These are phyloP conservation scores for Poterioochromonas sp. DNA, from an alignment of 352 stramenopile species.

Conservation along the genomic window DNA sequence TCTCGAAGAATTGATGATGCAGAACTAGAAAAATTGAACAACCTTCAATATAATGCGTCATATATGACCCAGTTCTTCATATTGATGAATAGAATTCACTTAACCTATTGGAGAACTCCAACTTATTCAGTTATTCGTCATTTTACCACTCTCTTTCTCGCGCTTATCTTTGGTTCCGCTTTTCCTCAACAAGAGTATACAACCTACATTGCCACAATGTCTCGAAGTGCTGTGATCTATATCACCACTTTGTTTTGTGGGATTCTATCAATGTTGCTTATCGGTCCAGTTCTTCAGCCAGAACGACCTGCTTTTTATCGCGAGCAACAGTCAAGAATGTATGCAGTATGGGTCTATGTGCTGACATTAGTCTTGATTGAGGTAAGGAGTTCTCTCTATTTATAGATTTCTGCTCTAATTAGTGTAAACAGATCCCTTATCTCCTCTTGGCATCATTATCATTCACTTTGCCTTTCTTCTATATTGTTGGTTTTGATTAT, in stretches of 20 bases:
- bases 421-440: conserved; percentile 45
- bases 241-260: conserved; percentile 65
- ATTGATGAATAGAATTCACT: conserved; percentile 40
- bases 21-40: background rate
- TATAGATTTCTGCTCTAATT: conserved; percentile 57
- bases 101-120: conserved; percentile 69
- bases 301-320: conserved; percentile 79
- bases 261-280: conserved; percentile 59
- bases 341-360: conserved; percentile 61
- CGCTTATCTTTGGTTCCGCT: conserved; percentile 62
- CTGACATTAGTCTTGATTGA: conserved; percentile 65
- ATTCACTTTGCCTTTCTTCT: conserved; percentile 28
- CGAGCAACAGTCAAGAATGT: conserved; percentile 76
- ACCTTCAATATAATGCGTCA: conserved; percentile 18
- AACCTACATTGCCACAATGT: conserved; percentile 19
- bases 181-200: conserved; percentile 47
- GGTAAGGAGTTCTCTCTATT: conserved; percentile 65
- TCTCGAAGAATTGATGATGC: background rate
- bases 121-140: conserved; percentile 71
- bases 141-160: conserved; percentile 61
- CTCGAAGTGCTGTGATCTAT: conserved; percentile 63
- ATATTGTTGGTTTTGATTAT: conserved; percentile 25
- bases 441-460: background rate
- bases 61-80: conserved; percentile 9
- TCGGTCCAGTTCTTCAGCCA: conserved; percentile 60